Base-by-base conservation (phyloP, 2,329 filamentous ascomycete species). In the Colletotrichum horii region DNA sequence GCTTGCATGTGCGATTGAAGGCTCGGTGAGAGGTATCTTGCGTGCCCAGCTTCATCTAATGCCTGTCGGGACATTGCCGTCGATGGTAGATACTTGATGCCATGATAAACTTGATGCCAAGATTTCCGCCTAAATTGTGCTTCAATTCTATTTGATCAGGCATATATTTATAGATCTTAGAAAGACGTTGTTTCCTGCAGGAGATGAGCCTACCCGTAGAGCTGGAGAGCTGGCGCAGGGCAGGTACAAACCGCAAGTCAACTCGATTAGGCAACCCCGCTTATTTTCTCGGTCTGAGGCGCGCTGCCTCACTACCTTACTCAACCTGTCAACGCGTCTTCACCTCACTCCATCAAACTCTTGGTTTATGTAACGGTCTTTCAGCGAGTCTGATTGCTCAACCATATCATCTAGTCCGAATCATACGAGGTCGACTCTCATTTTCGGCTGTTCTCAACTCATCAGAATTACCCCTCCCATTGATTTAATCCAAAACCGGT, bases 291-390 rank as follows among this genome's bases (percentile, higher is more conserved):
- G 8, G 26, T 43, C n/a, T 34, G 26, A 52, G 22, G 32, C 72
- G 68, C 72, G 72, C 55, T 60, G 24, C 0, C 56, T 60, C n/a
- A n/a, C n/a, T n/a, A n/a, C n/a, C n/a, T n/a, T n/a, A n/a, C n/a
- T n/a, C n/a, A 34, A 43, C 58, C 61, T 61, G 32, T 38, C 28
- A 62, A 75, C 72, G 68, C 72, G 72, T 75, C 61, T 12, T 60
- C 48, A 19, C 26, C 60, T 66, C 36, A 36, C 24, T 19, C 38
- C 55, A 16, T 71, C 34, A 30, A 52, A 26, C 52, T 24, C n/a
- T 64, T 15, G 22, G 32, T 9, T 64, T 16, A 34, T 12, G 12
- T 26, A 9, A 38, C n/a, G 22, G 32, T 19, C 14, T 36, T 36
- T 38, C 22, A 22, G 32, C 0, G n/a, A 9, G 19, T 16, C 61